Evolutionary conservation across 2,329 filamentous ascomycete species (phyloP), one percentile per base, ranked within the genome.

Genomic region (Ophiostoma piceae): DNA sequence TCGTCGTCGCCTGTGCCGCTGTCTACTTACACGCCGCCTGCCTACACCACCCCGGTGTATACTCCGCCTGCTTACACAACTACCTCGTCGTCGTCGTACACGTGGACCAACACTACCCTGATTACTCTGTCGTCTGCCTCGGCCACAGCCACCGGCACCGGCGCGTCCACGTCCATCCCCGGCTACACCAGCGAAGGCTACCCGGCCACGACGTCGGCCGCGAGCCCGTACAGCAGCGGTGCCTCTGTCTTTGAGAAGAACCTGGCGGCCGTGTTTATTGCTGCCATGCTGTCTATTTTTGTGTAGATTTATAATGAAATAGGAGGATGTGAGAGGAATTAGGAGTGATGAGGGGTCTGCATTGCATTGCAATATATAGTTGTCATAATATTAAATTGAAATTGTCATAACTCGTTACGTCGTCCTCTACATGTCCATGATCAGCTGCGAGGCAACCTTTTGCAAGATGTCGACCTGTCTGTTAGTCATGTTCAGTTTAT

Each of bases 401-500:
- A 11, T 66, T 29, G 35, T 66, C 64, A 43, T 66, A 43, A 66
- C 2, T 39, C 57, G 57, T 62, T 7, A 35, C 2, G 14, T 26
- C 22, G n/a, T 57, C 11, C 35, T 37, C 9, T n/a, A 97, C 73
- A 97, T 91, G 79, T 98, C 94, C 77, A 97, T 83, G 75, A 96
- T 79, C 76, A 97, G 81, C 79, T 96, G 92, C 69, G 92, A 91
- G 16, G 91, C 90, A 75, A 96, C 83, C 79, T 92, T 95, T 81
- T 97, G 94, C 71, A 98, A 77, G 81, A 97, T 94, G 77, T 96
- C 92, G 65, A 96, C 89, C 86, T 94, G 35, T 35, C 35, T 35
- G 35, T 35, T 35, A 35, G 35, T 35, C 8, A 6, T 35, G 35
- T 35, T 35, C 5, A 35, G 35, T 6, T 2, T 35, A 35, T 3